These are phyloP conservation scores for Sonneratia alba DNA, from an alignment of 345 rosid genomes.

Conservation along the genomic window DNA sequence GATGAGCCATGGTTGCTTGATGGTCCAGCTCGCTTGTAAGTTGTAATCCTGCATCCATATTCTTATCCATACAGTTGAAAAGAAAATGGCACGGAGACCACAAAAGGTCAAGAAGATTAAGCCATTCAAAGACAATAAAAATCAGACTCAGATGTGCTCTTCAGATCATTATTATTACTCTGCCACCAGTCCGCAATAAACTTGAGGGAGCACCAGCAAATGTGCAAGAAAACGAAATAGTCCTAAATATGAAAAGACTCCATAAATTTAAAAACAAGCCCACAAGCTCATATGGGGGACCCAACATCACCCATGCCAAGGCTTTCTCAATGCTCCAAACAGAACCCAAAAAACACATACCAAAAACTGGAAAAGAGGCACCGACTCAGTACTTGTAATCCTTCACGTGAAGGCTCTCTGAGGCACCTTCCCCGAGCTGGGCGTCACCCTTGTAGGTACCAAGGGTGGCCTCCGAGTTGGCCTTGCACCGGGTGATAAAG, in stretches of 20 bases:
- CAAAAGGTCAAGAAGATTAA: no score
- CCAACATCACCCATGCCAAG: background rate
- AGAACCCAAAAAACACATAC: background rate
- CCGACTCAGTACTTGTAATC: constrained; percentile 66
- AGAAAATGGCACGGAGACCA: no score
- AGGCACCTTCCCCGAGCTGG: constrained; percentile 61
- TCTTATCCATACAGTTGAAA: no score
- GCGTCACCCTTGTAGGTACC: constrained; percentile 83
- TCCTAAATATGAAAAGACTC: background rate
- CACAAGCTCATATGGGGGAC: background rate
- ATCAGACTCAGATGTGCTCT: no score
- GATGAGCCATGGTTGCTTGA: no score
- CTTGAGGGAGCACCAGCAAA: background rate
- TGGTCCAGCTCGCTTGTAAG: no score
- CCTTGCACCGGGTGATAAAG: constrained; percentile 60
- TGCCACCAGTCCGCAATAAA: background rate
- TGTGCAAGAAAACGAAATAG: background rate
- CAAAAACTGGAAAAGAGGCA: background rate
- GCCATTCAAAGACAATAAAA: no score
- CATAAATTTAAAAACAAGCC: background rate
- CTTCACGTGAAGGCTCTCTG: constrained; percentile 89
- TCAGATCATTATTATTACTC: background rate
- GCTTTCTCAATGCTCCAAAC: background rate
- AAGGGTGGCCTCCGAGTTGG: constrained; percentile 86
- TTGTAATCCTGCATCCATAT: no score